Conservation (phyloP, 2,329 filamentous ascomycete species). For the Teratosphaeria nubilosa region DNA sequence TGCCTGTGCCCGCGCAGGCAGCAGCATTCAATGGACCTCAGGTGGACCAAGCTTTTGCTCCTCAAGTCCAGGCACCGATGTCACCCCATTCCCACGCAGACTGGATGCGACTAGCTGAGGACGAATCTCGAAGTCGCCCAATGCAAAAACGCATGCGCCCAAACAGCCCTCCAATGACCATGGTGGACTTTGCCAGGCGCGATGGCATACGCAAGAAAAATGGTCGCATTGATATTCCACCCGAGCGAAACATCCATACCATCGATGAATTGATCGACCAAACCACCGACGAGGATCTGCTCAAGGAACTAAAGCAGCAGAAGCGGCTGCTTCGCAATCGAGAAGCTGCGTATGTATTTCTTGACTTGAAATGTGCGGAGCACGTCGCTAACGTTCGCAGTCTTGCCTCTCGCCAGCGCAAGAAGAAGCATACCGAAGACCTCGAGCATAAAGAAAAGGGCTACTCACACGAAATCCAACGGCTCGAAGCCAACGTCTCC, state of each 20-base stretch:
- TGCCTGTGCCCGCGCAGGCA: slow-evolving; percentile 32
- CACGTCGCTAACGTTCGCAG: slow-evolving; percentile 6
- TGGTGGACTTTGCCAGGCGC: slow-evolving; percentile 44
- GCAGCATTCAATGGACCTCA: slow-evolving; percentile 28
- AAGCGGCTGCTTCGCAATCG: slow-evolving; percentile 90
- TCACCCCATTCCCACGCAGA: slow-evolving; percentile 54
- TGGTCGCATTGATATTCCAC: slow-evolving; percentile 90
- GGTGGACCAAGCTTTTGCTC: slow-evolving; percentile 38
- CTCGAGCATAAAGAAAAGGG: slow-evolving; percentile 96
- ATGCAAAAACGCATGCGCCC: slow-evolving; percentile 50
- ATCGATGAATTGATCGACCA: slow-evolving; percentile 87
- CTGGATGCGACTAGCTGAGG: slow-evolving; percentile 42
- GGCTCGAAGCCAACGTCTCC: slow-evolving; percentile 67
- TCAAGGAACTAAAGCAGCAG: slow-evolving; percentile 97
- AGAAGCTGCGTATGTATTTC: slow-evolving; percentile 70
- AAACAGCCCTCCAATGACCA: slow-evolving; percentile 50
- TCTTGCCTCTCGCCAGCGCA: slow-evolving; percentile 90
- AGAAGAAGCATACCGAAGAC: slow-evolving; percentile 96
- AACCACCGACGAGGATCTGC: slow-evolving; percentile 80
- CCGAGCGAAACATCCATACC: slow-evolving; percentile 84
- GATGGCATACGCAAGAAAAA: slow-evolving; percentile 97
- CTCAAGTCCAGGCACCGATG: slow-evolving; percentile 45
- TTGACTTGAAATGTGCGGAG: neutral
- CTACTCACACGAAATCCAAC: slow-evolving; percentile 63
- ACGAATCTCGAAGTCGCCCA: slow-evolving; percentile 40